Conservation (phyloP, 495 filamentous ascomycete species). For the Cryomyces minteri region DNA sequence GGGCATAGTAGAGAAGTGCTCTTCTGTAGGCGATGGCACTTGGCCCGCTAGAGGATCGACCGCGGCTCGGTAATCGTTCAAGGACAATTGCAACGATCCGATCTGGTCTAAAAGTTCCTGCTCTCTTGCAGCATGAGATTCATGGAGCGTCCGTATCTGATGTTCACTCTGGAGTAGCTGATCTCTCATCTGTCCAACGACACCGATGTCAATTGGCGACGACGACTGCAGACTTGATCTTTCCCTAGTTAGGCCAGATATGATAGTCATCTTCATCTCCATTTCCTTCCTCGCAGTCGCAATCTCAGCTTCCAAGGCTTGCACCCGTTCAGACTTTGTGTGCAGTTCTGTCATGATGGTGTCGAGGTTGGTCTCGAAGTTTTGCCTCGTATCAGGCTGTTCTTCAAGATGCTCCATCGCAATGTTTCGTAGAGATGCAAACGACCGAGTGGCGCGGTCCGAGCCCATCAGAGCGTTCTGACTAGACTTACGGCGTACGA, state of each 20-base stretch:
- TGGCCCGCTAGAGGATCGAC: neutral
- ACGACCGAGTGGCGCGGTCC: conserved; percentile 84
- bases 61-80: neutral
- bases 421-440: conserved; percentile 73
- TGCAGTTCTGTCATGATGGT: conserved; percentile 86
- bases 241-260: conserved; percentile 83
- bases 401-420: conserved; percentile 69
- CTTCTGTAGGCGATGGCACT: neutral
- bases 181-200: conserved; percentile 73
- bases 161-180: conserved; percentile 74
- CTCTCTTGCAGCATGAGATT: conserved; percentile 52
- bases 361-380: conserved; percentile 82
- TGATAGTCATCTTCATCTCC: conserved; percentile 87
- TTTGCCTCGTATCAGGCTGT: conserved; percentile 69
- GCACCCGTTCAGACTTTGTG: conserved; percentile 68
- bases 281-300: conserved; percentile 77
- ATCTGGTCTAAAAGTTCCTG: conserved; percentile 52
- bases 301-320: conserved; percentile 75
- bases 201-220: conserved; percentile 79
- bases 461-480: conserved; percentile 67
- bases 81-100: conserved; percentile 38
- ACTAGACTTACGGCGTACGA: conserved; percentile 85
- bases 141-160: conserved; percentile 56
- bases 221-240: conserved; percentile 67
- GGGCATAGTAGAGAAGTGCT: conserved; percentile 8